These are phyloP conservation scores for Fusarium begoniae DNA, from an alignment of 2,329 filamentous ascomycete genomes.

Conservation along the genomic window DNA sequence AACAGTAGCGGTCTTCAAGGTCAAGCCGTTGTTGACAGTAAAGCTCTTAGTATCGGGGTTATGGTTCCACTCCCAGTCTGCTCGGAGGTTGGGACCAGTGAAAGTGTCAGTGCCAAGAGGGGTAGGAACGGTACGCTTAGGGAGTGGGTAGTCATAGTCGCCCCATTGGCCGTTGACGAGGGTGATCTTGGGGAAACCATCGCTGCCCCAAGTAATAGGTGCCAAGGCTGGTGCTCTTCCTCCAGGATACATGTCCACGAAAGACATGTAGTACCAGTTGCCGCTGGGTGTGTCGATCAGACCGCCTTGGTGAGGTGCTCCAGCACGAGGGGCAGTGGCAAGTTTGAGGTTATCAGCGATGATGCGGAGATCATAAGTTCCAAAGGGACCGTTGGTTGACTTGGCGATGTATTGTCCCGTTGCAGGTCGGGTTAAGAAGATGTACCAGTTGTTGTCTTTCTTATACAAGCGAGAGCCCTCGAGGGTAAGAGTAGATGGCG, in stretches of 20 bases:
- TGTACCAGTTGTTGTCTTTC: slow-evolving; percentile 63
- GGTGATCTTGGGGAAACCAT: neutral
- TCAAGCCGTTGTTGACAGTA: slow-evolving; percentile 1
- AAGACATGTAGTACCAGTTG: slow-evolving; percentile 67
- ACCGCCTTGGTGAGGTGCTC: slow-evolving; percentile 63
- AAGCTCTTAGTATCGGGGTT: slow-evolving; percentile 7
- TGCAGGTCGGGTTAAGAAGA: slow-evolving; percentile 58
- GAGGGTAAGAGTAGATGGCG: slow-evolving; percentile 38
- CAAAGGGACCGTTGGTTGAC: slow-evolving; percentile 53
- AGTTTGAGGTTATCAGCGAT: slow-evolving; percentile 47
- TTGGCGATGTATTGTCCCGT: slow-evolving; percentile 59
- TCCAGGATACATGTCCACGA: slow-evolving; percentile 62
- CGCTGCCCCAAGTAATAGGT: slow-evolving; percentile 50
- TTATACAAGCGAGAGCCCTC: slow-evolving; percentile 67
- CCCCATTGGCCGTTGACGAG: neutral
- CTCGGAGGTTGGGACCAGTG: neutral
- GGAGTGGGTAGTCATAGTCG: slow-evolving; percentile 4
- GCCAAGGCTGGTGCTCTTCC: slow-evolving; percentile 66
- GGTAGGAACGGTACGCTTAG: neutral
- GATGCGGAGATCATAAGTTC: slow-evolving; percentile 60
- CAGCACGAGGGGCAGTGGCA: slow-evolving; percentile 53
- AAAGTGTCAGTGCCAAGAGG: neutral
- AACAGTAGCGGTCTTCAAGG: neutral
- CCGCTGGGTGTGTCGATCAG: slow-evolving; percentile 61
- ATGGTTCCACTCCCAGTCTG: slow-evolving; percentile 17